phyloP scores from a whole-genome alignment of 768 basidiomycete genomes.

The Pleurotus sapidus region DNA sequence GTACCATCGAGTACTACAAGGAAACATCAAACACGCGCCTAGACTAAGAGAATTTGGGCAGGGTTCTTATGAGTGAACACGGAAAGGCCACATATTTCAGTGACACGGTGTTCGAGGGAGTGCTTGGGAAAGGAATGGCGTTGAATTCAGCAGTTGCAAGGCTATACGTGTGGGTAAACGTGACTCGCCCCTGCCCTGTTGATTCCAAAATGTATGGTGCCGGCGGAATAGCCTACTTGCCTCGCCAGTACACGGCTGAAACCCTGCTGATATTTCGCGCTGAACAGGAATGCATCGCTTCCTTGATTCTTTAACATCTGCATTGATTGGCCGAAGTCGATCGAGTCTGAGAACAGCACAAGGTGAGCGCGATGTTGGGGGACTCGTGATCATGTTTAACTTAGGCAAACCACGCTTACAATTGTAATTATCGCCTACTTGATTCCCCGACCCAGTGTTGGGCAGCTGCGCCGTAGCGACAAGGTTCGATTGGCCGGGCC shows the following conservation, averaged over 20 bases:
- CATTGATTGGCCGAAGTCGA: neutral
- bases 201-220: neutral
- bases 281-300: neutral
- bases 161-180: neutral
- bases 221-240: neutral
- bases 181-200: neutral
- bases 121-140: neutral
- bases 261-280: neutral
- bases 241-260: neutral
- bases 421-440: neutral
- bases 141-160: neutral
- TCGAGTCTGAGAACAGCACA: neutral
- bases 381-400: neutral
- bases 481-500: neutral
- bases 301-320: neutral
- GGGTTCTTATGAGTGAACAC: neutral
- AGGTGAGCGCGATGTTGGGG: neutral
- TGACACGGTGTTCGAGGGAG: neutral
- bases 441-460: neutral
- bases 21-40: constrained; percentile 9
- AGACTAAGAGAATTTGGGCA: constrained; percentile 6
- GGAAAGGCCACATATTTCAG: neutral
- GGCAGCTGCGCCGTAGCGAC: neutral
- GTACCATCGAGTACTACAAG: neutral
- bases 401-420: neutral